Evolutionary conservation across 1,284 basidiomycete genomes (phyloP).

Genomic region (Exobasidium rhododendri): DNA sequence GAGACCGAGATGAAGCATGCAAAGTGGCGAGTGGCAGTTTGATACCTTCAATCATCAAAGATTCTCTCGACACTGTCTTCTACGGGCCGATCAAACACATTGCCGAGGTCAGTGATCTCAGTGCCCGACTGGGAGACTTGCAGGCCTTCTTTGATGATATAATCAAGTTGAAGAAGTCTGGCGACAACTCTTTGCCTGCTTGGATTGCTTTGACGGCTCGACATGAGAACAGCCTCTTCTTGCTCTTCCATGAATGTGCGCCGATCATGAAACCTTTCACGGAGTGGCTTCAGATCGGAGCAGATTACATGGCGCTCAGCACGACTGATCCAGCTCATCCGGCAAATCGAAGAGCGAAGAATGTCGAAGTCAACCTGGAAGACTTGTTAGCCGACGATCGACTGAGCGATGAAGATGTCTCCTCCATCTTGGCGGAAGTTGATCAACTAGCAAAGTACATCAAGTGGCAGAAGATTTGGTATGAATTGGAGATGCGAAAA

Average conservation of each 20-base stretch:
- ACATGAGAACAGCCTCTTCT: slow-evolving; percentile 50
- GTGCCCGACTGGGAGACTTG: slow-evolving; percentile 45
- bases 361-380: slow-evolving; percentile 52
- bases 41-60: slow-evolving; percentile 47
- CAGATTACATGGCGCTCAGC: slow-evolving; percentile 49
- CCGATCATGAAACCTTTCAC: slow-evolving; percentile 42
- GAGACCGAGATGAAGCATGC: slow-evolving; percentile 47
- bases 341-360: slow-evolving; percentile 39
- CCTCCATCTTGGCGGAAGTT: slow-evolving; percentile 39
- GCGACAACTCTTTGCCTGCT: slow-evolving; percentile 33
- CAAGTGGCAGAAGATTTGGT: slow-evolving; percentile 51
- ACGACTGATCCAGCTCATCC: slow-evolving; percentile 50
- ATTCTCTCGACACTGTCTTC: slow-evolving; percentile 45
- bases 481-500: slow-evolving; percentile 48
- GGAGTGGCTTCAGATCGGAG: slow-evolving; percentile 44
- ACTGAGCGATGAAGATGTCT: slow-evolving; percentile 40
- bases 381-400: slow-evolving; percentile 47
- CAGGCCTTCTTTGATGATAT: slow-evolving; percentile 49
- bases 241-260: slow-evolving; percentile 47
- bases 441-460: slow-evolving; percentile 36
- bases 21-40: slow-evolving; percentile 41
- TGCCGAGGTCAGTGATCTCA: slow-evolving; percentile 35
- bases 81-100: slow-evolving; percentile 42
- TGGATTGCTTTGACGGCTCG: slow-evolving; percentile 48
- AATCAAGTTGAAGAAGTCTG: slow-evolving; percentile 38